Base-by-base conservation (phyloP, 495 filamentous ascomycete genomes). In the Penicillium turbatum region DNA sequence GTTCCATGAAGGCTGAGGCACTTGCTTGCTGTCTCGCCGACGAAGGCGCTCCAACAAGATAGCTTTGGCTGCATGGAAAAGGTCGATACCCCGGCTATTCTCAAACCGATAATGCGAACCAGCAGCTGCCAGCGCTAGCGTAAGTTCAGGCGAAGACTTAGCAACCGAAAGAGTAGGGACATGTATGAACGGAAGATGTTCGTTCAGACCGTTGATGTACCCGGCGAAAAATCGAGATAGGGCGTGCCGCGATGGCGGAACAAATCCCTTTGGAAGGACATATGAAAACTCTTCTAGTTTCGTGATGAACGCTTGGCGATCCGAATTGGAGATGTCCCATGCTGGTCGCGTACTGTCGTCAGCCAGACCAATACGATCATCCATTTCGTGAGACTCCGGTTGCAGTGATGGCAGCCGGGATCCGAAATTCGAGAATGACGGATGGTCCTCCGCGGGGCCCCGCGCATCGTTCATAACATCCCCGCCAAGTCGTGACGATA, bases 371-470 rank as follows among this genome's bases (percentile, higher is more conserved):
- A 74, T 67, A 13, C 74, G 72, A 30, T 84, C 82, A 27, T 79
- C 72, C 5, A 79, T 72, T 59, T 86, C 80, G 50, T 83, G 77
- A 19, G 74, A 73, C 48, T 88, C 84, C 16, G 85, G 85, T 58
- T 82, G 81, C 35, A 88, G 65, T 6, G 85, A 89, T 1, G 84
- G 83, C 38, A 87, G 77, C 36, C 86, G 76, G 2, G 85, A 89
- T 0, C 85, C 84, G 53, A 87, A 86, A 41, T 83, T 80, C 9
- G 83, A 86, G 16, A 82, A 76, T 1, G 83, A 77, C 9, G 74
- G 74, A 19, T 63, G 62, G 6, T 77, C 74, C 46, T 77, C 74
- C 5, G 67, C 63, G 2, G 62, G 54, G 9, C 51, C 56, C 54
- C 75, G 68, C 13, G 65, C 53, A 39, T 78, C 75, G 48, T 61